Evolutionary conservation across 73 alveolate genomes (phyloP).

Genomic region (Paramecium tetraurelia): DNA sequence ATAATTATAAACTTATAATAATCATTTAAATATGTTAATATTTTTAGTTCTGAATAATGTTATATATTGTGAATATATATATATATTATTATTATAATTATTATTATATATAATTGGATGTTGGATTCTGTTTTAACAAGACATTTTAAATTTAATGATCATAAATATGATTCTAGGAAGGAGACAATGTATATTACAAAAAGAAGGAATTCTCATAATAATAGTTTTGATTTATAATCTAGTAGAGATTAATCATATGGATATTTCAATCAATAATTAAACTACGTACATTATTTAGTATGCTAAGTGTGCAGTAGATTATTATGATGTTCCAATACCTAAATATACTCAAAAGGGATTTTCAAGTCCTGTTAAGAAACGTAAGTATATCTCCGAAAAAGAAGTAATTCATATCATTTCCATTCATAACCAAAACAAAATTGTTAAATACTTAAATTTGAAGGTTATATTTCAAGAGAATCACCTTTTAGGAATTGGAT

Average conservation of each 20-base stretch:
- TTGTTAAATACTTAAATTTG: not conserved
- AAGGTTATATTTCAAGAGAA: slow-evolving; percentile 30
- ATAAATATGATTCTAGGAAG: not conserved
- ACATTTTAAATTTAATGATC: not conserved
- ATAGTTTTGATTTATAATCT: not conserved
- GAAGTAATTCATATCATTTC: not conserved
- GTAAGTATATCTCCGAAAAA: not conserved
- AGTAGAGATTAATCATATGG: not conserved
- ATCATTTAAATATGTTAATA: too few relatives aligned
- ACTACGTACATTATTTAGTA: not conserved
- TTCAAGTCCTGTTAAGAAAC: not conserved
- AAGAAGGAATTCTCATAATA: not conserved
- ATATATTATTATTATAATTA: too few relatives aligned
- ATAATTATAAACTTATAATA: too few relatives aligned
- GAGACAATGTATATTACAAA: not conserved
- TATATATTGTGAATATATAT: too few relatives aligned
- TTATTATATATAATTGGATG: not conserved
- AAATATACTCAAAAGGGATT: not conserved
- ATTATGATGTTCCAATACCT: not conserved
- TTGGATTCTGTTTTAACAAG: not conserved
- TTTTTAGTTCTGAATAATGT: too few relatives aligned
- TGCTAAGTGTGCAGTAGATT: slow-evolving; percentile 29
- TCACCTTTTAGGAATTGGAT: slow-evolving; percentile 52
- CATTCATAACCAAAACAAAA: not conserved
- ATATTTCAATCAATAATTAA: not conserved